Evolutionary conservation across 2,329 filamentous ascomycete genomes (phyloP).

Genomic region (Colletotrichum tanaceti): DNA sequence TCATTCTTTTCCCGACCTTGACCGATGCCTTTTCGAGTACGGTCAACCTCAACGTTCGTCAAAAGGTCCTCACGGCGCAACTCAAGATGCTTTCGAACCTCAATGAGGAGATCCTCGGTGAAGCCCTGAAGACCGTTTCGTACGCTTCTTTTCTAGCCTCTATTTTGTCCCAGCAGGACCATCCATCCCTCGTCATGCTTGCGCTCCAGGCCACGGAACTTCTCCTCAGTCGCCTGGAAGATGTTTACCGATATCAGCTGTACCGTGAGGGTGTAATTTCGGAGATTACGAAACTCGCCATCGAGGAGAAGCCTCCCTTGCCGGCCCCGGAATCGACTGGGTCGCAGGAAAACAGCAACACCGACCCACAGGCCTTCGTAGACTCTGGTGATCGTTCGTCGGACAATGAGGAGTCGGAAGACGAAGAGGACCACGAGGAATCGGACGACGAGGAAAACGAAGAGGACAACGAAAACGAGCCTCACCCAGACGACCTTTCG

Average conservation of each 20-base stretch:
- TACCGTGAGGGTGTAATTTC: constrained; percentile 96
- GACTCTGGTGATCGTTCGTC: constrained; percentile 48
- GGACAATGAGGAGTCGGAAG: constrained; percentile 62
- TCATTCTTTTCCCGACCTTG: constrained; percentile 92
- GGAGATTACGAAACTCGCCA: constrained; percentile 86
- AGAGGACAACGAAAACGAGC: constrained; percentile 54
- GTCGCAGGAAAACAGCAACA: constrained; percentile 15
- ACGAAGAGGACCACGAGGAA: constrained; percentile 59
- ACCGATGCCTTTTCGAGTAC: constrained; percentile 98
- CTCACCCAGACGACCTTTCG: constrained; percentile 67
- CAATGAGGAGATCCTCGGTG: constrained; percentile 84
- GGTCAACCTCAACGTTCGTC: constrained; percentile 91
- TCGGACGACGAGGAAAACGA: constrained; percentile 68
- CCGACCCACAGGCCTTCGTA: constrained; percentile 28
- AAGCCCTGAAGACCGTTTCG: constrained; percentile 86
- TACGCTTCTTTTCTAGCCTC: constrained; percentile 96
- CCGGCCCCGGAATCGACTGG: constrained; percentile 49
- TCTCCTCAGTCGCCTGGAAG: constrained; percentile 83
- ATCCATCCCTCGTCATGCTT: constrained; percentile 85
- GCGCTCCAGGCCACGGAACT: constrained; percentile 92
- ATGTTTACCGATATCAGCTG: constrained; percentile 94
- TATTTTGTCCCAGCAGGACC: constrained; percentile 95
- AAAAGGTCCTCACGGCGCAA: constrained; percentile 95
- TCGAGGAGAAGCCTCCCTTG: constrained; percentile 52
- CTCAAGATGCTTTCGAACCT: constrained; percentile 97